Percentiles rank a stretch among this genome's conserved stretches.
Conservation (phyloP, 108 stramenopile genomes). For the Skeletonema potamos region DNA sequence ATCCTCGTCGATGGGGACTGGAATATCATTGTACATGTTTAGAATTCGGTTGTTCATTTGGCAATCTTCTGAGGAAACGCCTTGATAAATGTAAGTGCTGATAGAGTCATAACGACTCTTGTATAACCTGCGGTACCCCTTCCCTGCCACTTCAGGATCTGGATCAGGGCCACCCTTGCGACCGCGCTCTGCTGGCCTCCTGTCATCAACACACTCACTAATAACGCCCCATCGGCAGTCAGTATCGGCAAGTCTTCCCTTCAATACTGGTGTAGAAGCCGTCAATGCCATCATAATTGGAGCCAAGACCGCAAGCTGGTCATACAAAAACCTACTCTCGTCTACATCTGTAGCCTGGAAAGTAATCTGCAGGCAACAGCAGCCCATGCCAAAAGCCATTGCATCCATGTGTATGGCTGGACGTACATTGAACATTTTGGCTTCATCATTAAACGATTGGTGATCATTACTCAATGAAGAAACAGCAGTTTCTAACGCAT, state of each 20-base stretch:
- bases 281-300: conserved; percentile 98
- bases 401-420: conserved; percentile 97
- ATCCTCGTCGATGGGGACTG: conserved; percentile 84
- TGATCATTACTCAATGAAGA: conserved; percentile 4
- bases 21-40: conserved; percentile 94
- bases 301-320: conserved; percentile 97
- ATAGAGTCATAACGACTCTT: conserved; percentile 97
- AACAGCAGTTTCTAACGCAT: conserved; percentile 50
- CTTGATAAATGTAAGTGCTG: conserved; percentile 93
- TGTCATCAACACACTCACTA: conserved; percentile 92
- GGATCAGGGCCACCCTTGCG: conserved; percentile 55
- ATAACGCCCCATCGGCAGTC: conserved; percentile 98
- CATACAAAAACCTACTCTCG: conserved; percentile 96
- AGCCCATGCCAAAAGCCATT: conserved; percentile 99
- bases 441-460: conserved; percentile 5
- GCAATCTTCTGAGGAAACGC: conserved; percentile 30
- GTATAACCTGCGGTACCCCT: conserved; percentile 76
- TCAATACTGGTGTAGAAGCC: conserved; percentile 93
- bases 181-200: conserved; percentile 92
- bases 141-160: conserved; percentile 64
- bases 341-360: conserved; percentile 97
- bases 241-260: conserved; percentile 93
- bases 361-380: conserved; percentile 99
- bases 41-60: conserved; percentile 66
- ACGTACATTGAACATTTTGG: conserved; percentile 49